A percentile compares a stretch with the other conserved stretches of the same genome.
Conservation (phyloP, 768 basidiomycete genomes). For the Roridomyces roridus region DNA sequence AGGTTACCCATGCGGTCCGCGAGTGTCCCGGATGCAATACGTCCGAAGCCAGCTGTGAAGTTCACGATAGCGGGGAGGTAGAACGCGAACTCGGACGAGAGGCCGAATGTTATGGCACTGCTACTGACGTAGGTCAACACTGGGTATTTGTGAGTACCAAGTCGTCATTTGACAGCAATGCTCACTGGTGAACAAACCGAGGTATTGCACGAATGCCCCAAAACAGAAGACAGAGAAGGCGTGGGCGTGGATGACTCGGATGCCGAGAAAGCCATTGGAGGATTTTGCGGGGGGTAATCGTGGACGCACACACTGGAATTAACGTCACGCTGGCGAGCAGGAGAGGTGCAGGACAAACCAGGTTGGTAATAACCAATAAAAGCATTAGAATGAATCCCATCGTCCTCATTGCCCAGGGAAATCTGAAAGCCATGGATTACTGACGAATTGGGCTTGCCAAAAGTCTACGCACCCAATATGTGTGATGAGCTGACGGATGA, state of each 20-base stretch:
- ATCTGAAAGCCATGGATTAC: too few relatives aligned
- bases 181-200: slow-evolving; percentile 52
- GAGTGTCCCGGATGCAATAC: slow-evolving; percentile 45
- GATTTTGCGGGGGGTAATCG: slow-evolving; percentile 45
- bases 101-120: slow-evolving; percentile 8
- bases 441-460: too few relatives aligned
- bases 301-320: slow-evolving; percentile 36
- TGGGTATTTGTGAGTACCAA: too few relatives aligned
- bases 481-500: slow-evolving; percentile 45
- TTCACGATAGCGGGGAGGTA: slow-evolving; percentile 56
- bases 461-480: slow-evolving; percentile 51
- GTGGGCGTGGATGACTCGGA: slow-evolving; percentile 35
- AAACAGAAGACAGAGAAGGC: slow-evolving; percentile 4
- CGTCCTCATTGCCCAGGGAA: slow-evolving; percentile 60
- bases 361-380: slow-evolving; percentile 46
- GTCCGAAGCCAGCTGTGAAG: slow-evolving; percentile 50
- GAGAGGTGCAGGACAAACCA: too few relatives aligned
- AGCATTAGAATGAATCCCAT: slow-evolving; percentile 51
- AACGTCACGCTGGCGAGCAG: too few relatives aligned
- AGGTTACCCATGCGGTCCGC: slow-evolving; percentile 46
- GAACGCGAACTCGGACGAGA: slow-evolving; percentile 36
- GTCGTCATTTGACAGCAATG: too few relatives aligned
- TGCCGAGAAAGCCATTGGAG: slow-evolving; percentile 42
- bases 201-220: slow-evolving; percentile 43
- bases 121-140: slow-evolving; percentile 32